Evolutionary conservation across 345 rosid species (phyloP).

Genomic region (Eucalyptus marginata): DNA sequence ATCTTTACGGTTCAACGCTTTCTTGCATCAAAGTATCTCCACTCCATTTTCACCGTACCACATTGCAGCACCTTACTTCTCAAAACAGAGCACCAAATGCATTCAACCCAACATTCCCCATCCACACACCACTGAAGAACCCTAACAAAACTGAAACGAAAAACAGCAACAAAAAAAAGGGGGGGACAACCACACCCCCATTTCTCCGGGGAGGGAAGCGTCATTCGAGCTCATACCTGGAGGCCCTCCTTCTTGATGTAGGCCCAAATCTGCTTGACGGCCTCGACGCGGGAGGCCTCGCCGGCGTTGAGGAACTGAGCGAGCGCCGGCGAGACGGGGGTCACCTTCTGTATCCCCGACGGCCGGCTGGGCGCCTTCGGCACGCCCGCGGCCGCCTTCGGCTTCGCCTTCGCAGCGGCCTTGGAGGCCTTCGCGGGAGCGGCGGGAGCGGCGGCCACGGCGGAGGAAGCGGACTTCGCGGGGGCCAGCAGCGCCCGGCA

Average conservation of each 20-base stretch:
- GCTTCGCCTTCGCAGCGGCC: slow-evolving; percentile 9
- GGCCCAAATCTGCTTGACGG: slow-evolving; percentile 67
- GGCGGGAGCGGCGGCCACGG: neutral
- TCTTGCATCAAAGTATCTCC: neutral
- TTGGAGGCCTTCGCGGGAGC: slow-evolving; percentile 10
- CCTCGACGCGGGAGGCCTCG: slow-evolving; percentile 54
- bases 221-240: slow-evolving; percentile 33
- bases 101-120: neutral
- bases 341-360: slow-evolving; percentile 38
- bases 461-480: slow-evolving; percentile 9
- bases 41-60: neutral
- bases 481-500: slow-evolving; percentile 52
- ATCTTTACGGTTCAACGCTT: neutral
- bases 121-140: neutral
- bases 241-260: slow-evolving; percentile 64
- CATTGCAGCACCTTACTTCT: neutral
- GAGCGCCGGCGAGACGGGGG: slow-evolving; percentile 61
- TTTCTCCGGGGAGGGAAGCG: neutral
- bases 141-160: neutral
- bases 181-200: neutral
- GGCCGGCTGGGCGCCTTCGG: neutral
- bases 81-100: neutral
- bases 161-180: neutral
- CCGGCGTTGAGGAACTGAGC: slow-evolving; percentile 45
- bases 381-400: neutral